phyloP scores from a whole-genome alignment of 305 asterid species.

The Rubia tinctorum region DNA sequence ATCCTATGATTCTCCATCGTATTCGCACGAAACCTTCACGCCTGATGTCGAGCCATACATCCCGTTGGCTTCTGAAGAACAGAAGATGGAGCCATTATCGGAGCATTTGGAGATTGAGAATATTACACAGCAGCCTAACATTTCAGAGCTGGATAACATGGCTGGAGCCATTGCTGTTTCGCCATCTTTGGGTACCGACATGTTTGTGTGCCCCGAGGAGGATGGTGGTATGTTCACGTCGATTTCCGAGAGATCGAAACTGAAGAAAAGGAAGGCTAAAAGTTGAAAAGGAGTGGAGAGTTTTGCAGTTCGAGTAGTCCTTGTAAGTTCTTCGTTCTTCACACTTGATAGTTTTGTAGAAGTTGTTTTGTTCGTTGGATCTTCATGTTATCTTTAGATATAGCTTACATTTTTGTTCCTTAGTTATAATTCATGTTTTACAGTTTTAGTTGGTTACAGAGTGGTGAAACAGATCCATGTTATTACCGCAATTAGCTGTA shows the following conservation, averaged over 20 bases:
- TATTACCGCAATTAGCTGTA: too few relatives aligned
- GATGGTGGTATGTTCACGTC: conserved; percentile 12
- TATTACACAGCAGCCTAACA: conserved; percentile 13
- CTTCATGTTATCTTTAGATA: not conserved
- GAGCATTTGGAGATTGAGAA: conserved; percentile 35
- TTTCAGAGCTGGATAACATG: conserved; percentile 37
- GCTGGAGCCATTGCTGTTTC: conserved; percentile 29
- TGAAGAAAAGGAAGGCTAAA: conserved; percentile 24
- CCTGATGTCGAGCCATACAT: conserved; percentile 43
- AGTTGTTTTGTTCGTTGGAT: not conserved
- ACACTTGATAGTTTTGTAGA: not conserved
- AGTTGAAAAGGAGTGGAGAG: conserved; percentile 3
- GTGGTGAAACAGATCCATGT: not conserved
- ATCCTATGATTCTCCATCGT: conserved; percentile 32
- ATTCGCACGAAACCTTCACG: conserved; percentile 34
- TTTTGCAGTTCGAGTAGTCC: conserved; percentile 1
- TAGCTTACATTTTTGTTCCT: not conserved
- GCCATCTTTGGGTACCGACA: conserved; percentile 28
- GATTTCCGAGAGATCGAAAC: conserved; percentile 17
- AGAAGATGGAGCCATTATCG: conserved; percentile 33
- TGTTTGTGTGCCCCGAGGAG: conserved; percentile 14
- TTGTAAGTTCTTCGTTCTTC: not conserved
- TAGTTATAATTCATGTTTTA: not conserved
- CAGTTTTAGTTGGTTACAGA: not conserved
- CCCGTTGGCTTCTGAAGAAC: conserved; percentile 38